These are phyloP conservation scores for Haplosporangium gracile DNA, from an alignment of 192 early-diverging fungal genomes.

Conservation along the genomic window DNA sequence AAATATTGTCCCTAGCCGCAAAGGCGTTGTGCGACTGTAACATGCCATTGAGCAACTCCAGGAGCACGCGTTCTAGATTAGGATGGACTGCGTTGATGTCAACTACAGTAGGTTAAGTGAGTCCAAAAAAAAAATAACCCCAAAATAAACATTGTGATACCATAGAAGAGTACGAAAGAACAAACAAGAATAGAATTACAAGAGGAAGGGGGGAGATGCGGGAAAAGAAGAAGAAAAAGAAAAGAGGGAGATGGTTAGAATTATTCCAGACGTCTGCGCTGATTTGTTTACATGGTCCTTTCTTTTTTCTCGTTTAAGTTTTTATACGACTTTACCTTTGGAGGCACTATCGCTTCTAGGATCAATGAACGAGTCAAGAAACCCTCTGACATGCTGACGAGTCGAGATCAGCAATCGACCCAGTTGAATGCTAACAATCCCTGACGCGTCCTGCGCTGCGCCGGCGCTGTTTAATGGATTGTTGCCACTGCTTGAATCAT, in stretches of 20 bases:
- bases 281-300: background rate
- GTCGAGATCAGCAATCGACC: constrained; percentile 34
- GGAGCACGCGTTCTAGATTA: constrained; percentile 40
- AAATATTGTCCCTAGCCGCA: constrained; percentile 35
- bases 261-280: background rate
- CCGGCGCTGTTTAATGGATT: background rate
- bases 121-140: background rate
- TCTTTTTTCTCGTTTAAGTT: background rate
- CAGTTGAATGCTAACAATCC: constrained; percentile 20
- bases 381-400: constrained; percentile 22
- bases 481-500: background rate
- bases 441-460: constrained; percentile 10
- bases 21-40: constrained; percentile 37
- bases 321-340: constrained; percentile 1
- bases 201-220: background rate
- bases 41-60: constrained; percentile 41
- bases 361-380: constrained; percentile 33
- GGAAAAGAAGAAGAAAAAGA: background rate
- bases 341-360: background rate
- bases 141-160: background rate
- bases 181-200: constrained; percentile 7
- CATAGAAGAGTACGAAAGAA: background rate
- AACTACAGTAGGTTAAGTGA: background rate
- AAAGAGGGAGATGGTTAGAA: background rate
- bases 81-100: constrained; percentile 18